Percentiles rank a stretch among this genome's conserved stretches.
Evolutionary conservation across 2,329 filamentous ascomycete genomes (phyloP).

Genomic region (Nannizzia gypsea): DNA sequence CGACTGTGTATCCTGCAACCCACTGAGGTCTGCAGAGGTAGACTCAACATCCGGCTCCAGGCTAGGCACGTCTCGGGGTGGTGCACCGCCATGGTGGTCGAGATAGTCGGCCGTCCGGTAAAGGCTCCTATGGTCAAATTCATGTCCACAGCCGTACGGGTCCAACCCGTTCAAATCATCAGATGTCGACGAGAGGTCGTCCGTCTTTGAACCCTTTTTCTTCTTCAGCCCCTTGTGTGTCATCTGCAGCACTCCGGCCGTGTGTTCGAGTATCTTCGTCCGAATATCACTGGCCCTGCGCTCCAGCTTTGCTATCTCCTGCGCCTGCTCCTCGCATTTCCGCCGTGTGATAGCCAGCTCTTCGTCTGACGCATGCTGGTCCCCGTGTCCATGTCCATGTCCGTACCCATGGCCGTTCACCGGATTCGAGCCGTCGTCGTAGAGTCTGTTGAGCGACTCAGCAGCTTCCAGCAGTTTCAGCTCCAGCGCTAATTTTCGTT

Average conservation of each 20-base stretch:
- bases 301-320: slow-evolving; percentile 69
- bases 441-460: slow-evolving; percentile 69
- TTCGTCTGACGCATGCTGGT: slow-evolving; percentile 38
- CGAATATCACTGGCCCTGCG: slow-evolving; percentile 64
- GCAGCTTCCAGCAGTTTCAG: slow-evolving; percentile 91
- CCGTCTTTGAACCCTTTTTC: slow-evolving; percentile 40
- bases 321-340: slow-evolving; percentile 74
- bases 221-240: slow-evolving; percentile 67
- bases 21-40: slow-evolving; percentile 26
- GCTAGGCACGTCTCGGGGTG: slow-evolving; percentile 10
- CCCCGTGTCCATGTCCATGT: slow-evolving; percentile 16
- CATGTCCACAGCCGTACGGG: slow-evolving; percentile 32
- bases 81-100: slow-evolving; percentile 36
- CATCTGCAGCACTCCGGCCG: slow-evolving; percentile 80
- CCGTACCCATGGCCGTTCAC: slow-evolving; percentile 19
- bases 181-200: slow-evolving; percentile 20
- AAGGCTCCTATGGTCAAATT: slow-evolving; percentile 66
- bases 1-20: slow-evolving; percentile 51
- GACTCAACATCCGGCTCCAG: slow-evolving; percentile 6
- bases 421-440: slow-evolving; percentile 48
- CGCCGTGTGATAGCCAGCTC: slow-evolving; percentile 63
- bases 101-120: slow-evolving; percentile 58
- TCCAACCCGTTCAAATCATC: slow-evolving; percentile 4
- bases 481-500: slow-evolving; percentile 75
- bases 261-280: slow-evolving; percentile 70